Evolutionary conservation across 495 filamentous ascomycete genomes (phyloP), one percentile per base, ranked within the genome.

Genomic region (Immersiella caudata): DNA sequence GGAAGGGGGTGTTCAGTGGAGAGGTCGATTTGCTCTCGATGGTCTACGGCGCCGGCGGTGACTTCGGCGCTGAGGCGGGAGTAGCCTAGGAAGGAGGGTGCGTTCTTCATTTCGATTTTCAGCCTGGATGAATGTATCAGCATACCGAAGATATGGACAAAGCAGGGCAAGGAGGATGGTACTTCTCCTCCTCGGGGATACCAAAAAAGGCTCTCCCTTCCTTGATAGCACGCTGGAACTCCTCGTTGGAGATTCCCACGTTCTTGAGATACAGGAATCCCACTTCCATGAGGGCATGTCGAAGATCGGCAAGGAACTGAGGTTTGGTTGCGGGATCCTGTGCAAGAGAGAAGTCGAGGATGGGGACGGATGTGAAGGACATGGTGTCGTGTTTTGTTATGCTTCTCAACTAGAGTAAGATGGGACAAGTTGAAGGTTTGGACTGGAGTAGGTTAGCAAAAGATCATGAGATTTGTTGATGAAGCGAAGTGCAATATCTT

Each of bases 261-360:
- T 97, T 93, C 68, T 87, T 88, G 60, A 99, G 86, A 72, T 99
- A 99, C 64, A 97, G 81, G 74, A 99, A 97, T 5, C 95, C 95
- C 35, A 97, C 92, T 78, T 94, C 91, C 73, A 98, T 85, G 29
- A 98, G 81, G 0, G 93, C 93, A 71, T 91, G 82, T 21, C 90
- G 90, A 16, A 98, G 84, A 12, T 89, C 77, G 0, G 84, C 78
- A 0, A 98, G 55, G 75, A 97, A 97, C 8, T 68, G 73, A 0
- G 89, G 82, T 77, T 96, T 96, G 0, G 91, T 94, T 9, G 80
- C 74, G n/a, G 88, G 78, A 55, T 86, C 80, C 61, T 80, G 76
- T 26, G 90, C 84, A 24, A 87, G 81, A 1, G 91, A 85, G 64
- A 93, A 87, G 75, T 96, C 91, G 18, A 98, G 85, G 63, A 97